Conservation (phyloP, 148 eudicot species). For the Cornus suecica region DNA sequence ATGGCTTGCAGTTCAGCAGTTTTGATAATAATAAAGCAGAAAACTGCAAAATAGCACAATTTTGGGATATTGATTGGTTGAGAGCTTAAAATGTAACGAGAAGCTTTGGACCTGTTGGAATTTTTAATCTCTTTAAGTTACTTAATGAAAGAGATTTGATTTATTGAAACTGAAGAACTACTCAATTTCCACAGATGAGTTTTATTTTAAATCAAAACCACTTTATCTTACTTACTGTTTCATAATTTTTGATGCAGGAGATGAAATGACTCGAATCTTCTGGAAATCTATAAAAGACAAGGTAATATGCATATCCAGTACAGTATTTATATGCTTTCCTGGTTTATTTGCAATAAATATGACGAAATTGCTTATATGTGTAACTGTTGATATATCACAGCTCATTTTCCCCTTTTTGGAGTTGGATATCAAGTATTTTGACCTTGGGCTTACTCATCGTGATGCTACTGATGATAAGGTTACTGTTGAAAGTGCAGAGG, state of each 20-base stretch:
- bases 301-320: constrained; percentile 12
- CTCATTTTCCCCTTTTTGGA: constrained; percentile 57
- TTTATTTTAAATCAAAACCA: neutral
- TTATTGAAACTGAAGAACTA: too few species aligned
- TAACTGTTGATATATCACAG: constrained; percentile 22
- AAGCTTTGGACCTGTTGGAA: neutral
- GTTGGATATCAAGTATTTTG: constrained; percentile 58
- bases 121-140: too few species aligned
- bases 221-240: constrained; percentile 3
- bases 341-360: neutral
- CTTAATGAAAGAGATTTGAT: too few species aligned
- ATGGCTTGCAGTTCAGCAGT: neutral
- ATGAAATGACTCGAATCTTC: constrained; percentile 48
- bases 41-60: too few species aligned
- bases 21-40: neutral
- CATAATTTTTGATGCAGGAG: constrained; percentile 31
- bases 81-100: neutral
- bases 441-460: constrained; percentile 39
- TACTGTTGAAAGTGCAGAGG: constrained; percentile 58
- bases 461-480: constrained; percentile 48
- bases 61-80: too few species aligned
- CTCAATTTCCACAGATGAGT: neutral
- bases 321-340: neutral
- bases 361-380: neutral
- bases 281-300: constrained; percentile 47